Evolutionary conservation across 805 yeast genomes (phyloP).

Genomic region (Candida boidinii): DNA sequence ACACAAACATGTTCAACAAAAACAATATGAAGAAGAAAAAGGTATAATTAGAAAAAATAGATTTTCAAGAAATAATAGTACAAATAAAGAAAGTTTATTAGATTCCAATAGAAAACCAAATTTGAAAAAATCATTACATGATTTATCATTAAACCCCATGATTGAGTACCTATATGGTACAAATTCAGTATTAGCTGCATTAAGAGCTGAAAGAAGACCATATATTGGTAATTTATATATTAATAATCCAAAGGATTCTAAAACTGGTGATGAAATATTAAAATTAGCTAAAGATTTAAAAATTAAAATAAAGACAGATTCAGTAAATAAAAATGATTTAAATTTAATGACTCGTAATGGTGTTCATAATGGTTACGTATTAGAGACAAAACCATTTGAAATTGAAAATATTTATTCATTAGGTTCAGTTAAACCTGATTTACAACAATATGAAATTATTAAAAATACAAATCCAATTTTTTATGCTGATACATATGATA

Average conservation of each 20-base stretch:
- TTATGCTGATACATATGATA: slow-evolving; percentile 21
- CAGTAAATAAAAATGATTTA: slow-evolving; percentile 40
- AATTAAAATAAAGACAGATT: slow-evolving; percentile 28
- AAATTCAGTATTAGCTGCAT: slow-evolving; percentile 65
- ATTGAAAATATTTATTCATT: slow-evolving; percentile 22
- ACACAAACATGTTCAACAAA: slow-evolving; percentile 51
- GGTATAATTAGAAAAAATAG: slow-evolving; percentile 12
- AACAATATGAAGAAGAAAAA: slow-evolving; percentile 16
- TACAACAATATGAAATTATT: slow-evolving; percentile 11
- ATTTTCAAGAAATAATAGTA: too few species aligned
- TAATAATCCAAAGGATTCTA: slow-evolving; percentile 25
- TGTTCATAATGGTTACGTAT: slow-evolving; percentile 73
- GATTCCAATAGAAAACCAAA: not conserved
- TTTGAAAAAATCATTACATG: not conserved
- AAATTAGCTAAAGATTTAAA: slow-evolving; percentile 36
- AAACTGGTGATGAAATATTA: slow-evolving; percentile 32
- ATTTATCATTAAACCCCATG: slow-evolving; percentile 29
- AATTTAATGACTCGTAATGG: slow-evolving; percentile 55
- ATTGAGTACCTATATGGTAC: slow-evolving; percentile 72
- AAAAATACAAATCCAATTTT: too few species aligned
- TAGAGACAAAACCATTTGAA: slow-evolving; percentile 52
- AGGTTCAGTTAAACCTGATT: slow-evolving; percentile 9
- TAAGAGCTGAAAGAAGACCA: slow-evolving; percentile 45
- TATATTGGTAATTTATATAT: slow-evolving; percentile 43
- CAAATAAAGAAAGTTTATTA: not conserved